Evolutionary conservation across 2,329 filamentous ascomycete genomes (phyloP).

Genomic region (Venturiaceae sp.): DNA sequence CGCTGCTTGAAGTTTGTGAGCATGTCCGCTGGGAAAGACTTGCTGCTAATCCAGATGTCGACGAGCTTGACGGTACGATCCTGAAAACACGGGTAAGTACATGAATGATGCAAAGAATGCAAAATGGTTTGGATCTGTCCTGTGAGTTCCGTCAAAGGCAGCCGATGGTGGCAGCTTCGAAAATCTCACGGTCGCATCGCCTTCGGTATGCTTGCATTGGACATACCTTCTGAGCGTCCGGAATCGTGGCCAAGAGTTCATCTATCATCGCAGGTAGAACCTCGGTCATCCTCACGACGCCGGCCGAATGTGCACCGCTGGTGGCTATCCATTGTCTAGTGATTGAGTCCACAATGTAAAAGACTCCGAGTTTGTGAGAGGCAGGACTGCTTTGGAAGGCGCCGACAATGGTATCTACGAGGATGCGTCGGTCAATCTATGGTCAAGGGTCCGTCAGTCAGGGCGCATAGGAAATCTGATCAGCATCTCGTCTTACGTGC

Average conservation of each 20-base stretch:
- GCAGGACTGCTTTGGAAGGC: constrained; percentile 92
- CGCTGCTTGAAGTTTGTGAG: constrained; percentile 77
- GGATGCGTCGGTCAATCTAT: not conserved
- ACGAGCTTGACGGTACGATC: constrained; percentile 93
- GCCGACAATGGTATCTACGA: constrained; percentile 33
- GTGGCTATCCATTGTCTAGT: constrained; percentile 94
- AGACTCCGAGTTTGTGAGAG: constrained; percentile 95
- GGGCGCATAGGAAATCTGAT: not conserved
- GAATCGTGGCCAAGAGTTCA: constrained; percentile 82
- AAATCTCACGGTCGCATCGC: not conserved
- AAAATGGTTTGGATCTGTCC: not conserved
- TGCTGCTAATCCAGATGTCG: constrained; percentile 95
- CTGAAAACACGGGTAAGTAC: constrained; percentile 43
- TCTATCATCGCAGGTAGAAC: constrained; percentile 89
- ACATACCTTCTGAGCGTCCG: constrained; percentile 95
- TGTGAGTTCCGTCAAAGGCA: not conserved
- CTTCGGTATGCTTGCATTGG: constrained; percentile 17
- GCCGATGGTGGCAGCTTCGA: too few relatives aligned
- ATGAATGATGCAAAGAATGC: not conserved
- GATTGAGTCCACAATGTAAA: constrained; percentile 99
- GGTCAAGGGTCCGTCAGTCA: not conserved
- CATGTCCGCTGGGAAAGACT: constrained; percentile 77
- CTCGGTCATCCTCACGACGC: constrained; percentile 93
- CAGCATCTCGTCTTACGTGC: not conserved
- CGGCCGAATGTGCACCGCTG: constrained; percentile 89